Evolutionary conservation across 441 rosid genomes (phyloP).

Genomic region (Manihot esculenta): DNA sequence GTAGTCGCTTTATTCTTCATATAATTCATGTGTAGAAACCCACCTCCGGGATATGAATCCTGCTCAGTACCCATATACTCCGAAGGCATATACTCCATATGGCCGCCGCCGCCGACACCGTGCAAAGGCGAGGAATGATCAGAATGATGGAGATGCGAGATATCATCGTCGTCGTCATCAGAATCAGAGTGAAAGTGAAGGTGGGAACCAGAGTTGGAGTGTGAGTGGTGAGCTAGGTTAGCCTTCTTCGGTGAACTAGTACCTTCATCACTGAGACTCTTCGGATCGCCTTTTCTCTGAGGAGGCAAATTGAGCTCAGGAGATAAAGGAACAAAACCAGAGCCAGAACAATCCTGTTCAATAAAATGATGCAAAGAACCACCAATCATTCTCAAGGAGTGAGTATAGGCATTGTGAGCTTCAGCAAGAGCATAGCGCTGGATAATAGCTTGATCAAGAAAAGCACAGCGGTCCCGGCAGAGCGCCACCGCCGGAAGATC

Average conservation of each 20-base stretch:
- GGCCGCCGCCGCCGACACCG: conserved; percentile 23
- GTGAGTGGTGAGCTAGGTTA: conserved; percentile 29
- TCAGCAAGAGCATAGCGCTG: conserved; percentile 67
- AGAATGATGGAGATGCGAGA: conserved; percentile 41
- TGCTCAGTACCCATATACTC: conserved; percentile 22
- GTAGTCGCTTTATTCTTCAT: conserved; percentile 62
- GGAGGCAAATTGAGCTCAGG: conserved; percentile 54
- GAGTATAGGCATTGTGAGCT: conserved; percentile 61
- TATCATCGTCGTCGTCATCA: conserved; percentile 43
- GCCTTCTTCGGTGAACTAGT: conserved; percentile 15
- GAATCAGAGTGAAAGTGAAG: conserved; percentile 52
- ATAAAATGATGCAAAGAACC: conserved; percentile 54
- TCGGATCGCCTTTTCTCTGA: conserved; percentile 36
- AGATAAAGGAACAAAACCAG: conserved; percentile 19
- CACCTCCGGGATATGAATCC: conserved; percentile 26
- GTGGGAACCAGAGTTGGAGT: conserved; percentile 58
- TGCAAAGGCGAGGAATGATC: conserved; percentile 58
- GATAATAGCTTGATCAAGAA: conserved; percentile 64
- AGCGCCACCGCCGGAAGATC: conserved; percentile 92
- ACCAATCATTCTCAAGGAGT: conserved; percentile 58
- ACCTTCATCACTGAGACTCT: not conserved
- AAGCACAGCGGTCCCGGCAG: conserved; percentile 73
- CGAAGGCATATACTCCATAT: conserved; percentile 29
- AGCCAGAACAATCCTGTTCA: conserved; percentile 31
- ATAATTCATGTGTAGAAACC: conserved; percentile 56